phyloP scores from a whole-genome alignment of 2,329 filamentous ascomycete genomes.

The Chrysosporium keratinophilum region DNA sequence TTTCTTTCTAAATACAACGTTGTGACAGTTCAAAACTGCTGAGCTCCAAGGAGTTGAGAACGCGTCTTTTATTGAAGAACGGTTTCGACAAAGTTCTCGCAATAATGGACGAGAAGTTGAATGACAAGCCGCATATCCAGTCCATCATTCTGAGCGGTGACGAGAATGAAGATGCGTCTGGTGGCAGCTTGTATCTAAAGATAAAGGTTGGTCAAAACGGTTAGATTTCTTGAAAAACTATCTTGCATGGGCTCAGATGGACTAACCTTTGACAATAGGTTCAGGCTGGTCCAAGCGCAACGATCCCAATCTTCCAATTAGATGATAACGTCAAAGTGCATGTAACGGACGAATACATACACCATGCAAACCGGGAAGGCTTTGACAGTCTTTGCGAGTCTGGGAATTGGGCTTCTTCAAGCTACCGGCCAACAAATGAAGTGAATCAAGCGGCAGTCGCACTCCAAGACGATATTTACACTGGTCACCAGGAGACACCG shows the following conservation, averaged over 20 bases:
- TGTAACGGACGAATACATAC: not conserved
- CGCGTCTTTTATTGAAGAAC: not conserved
- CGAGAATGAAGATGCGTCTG: not conserved
- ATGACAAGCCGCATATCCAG: not conserved
- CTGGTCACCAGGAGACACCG: slow-evolving; percentile 1
- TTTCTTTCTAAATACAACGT: too few species aligned
- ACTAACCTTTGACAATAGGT: slow-evolving; percentile 1
- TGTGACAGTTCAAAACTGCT: too few species aligned
- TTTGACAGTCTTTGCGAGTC: not conserved
- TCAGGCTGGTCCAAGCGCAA: not conserved
- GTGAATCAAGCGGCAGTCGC: not conserved
- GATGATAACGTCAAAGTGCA: not conserved
- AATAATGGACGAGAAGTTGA: not conserved
- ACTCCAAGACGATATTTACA: not conserved
- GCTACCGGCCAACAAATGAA: not conserved
- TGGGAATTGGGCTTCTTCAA: not conserved
- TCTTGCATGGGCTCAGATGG: not conserved
- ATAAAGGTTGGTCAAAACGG: not conserved
- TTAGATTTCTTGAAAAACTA: not conserved
- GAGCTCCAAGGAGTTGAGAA: too few species aligned
- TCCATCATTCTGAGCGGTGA: not conserved
- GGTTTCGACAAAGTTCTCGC: not conserved
- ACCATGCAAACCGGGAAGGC: not conserved
- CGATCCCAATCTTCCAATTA: slow-evolving; percentile 1
- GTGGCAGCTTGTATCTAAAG: not conserved